phyloP scores from a whole-genome alignment of 768 basidiomycete species.

The Lactarius indigo region DNA sequence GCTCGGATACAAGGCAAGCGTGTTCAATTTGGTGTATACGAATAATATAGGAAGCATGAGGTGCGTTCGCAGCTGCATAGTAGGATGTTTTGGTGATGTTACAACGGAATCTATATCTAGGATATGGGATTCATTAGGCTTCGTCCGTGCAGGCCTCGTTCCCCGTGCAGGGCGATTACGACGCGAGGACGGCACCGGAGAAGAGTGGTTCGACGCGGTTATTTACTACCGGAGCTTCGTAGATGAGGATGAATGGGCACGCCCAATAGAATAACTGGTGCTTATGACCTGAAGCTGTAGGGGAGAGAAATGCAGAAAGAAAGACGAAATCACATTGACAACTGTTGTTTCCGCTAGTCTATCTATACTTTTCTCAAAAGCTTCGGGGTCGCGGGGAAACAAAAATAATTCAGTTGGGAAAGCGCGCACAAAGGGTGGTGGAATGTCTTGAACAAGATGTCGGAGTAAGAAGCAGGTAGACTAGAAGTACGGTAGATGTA shows the following conservation, averaged over 20 bases:
- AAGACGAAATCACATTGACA: background rate
- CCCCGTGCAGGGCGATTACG: constrained; percentile 71
- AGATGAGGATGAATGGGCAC: constrained; percentile 29
- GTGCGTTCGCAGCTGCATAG: constrained; percentile 36
- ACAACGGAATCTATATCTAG: constrained; percentile 32
- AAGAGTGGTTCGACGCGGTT: constrained; percentile 88
- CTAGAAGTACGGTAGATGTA: background rate
- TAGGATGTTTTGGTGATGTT: background rate
- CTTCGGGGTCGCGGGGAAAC: background rate
- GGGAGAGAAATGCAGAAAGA: background rate
- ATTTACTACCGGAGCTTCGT: constrained; percentile 79
- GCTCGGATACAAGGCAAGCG: constrained; percentile 71
- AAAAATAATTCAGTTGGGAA: background rate
- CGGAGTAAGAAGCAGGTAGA: background rate
- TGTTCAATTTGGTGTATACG: constrained; percentile 90
- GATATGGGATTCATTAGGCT: constrained; percentile 83
- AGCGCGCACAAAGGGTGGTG: background rate
- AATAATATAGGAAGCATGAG: constrained; percentile 74
- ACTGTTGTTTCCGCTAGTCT: background rate
- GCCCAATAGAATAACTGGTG: constrained; percentile 4
- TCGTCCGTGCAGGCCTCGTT: constrained; percentile 74
- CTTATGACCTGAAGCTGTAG: background rate
- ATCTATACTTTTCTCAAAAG: background rate
- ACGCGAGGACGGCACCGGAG: constrained; percentile 62
- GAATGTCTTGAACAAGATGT: background rate